Evolutionary conservation across 179 eudicot genomes (phyloP).

Genomic region (Kewa caespitosa): DNA sequence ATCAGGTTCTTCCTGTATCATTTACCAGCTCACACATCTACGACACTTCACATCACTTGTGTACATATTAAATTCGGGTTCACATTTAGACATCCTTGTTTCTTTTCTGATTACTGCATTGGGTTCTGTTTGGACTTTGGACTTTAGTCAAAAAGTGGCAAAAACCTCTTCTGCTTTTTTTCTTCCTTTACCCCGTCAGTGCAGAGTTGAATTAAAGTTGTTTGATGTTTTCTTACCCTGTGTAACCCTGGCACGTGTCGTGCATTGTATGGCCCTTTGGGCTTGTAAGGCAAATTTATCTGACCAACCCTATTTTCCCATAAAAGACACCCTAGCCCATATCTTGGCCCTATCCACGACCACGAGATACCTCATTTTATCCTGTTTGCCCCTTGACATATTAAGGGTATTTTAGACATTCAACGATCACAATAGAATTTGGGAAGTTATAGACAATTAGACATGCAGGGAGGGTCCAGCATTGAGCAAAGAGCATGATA

Average conservation of each 20-base stretch:
- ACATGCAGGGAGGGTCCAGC: too few relatives aligned
- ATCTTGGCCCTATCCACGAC: not conserved
- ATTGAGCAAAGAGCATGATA: not conserved
- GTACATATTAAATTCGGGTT: not conserved
- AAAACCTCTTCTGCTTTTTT: not conserved
- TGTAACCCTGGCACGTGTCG: constrained; percentile 1
- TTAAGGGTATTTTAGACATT: not conserved
- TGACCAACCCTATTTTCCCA: not conserved
- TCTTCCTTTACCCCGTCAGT: not conserved
- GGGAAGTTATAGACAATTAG: too few relatives aligned
- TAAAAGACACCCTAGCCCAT: not conserved
- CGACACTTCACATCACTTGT: not conserved
- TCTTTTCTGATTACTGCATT: not conserved
- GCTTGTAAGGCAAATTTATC: not conserved
- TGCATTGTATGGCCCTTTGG: not conserved
- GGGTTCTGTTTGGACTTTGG: constrained; percentile 20
- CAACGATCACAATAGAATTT: not conserved
- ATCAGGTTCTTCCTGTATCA: too few relatives aligned
- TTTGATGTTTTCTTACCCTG: not conserved
- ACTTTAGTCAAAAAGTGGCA: constrained; percentile 15
- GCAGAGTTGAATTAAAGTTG: not conserved
- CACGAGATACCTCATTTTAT: not conserved
- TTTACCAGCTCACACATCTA: not conserved
- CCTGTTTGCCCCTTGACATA: not conserved
- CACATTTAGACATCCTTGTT: not conserved